Percentiles rank a stretch among this genome's conserved stretches.
phyloP scores from a whole-genome alignment of 345 rosid species.

The Arabis alpina region DNA sequence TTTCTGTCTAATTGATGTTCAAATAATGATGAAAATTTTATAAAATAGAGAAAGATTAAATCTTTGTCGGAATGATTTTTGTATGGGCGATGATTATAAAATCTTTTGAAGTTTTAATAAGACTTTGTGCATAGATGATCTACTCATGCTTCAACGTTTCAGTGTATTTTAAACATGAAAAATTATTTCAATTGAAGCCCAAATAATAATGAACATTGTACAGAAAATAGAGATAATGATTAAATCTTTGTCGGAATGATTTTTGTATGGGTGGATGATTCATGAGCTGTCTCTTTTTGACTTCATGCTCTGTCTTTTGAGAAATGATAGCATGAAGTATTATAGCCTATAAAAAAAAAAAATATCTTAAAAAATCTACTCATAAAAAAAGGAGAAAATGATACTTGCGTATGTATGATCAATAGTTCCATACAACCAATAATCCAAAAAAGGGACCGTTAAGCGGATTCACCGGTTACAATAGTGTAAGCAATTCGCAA shows the following conservation, averaged over 20 bases:
- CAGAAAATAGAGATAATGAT: slow-evolving; percentile 25
- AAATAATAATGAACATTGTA: not conserved
- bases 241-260: slow-evolving; percentile 27
- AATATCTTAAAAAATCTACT: not conserved
- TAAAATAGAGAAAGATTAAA: slow-evolving; percentile 25
- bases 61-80: slow-evolving; percentile 4
- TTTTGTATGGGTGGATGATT: slow-evolving; percentile 17
- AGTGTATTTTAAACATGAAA: not conserved
- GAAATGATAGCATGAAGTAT: not conserved
- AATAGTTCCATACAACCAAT: slow-evolving; percentile 37
- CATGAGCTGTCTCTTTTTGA: slow-evolving; percentile 39
- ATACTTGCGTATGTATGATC: slow-evolving; percentile 38
- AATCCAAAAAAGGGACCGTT: slow-evolving; percentile 19
- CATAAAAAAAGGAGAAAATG: not conserved
- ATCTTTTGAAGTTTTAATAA: not conserved
- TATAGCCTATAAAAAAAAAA: not conserved
- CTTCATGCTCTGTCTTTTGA: slow-evolving; percentile 24
- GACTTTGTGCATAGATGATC: slow-evolving; percentile 9
- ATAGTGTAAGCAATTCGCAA: slow-evolving; percentile 23
- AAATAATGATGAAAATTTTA: slow-evolving; percentile 13
- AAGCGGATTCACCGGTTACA: slow-evolving; percentile 38
- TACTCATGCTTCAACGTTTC: not conserved
- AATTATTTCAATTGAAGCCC: not conserved
- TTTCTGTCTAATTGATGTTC: not conserved
- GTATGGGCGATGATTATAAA: slow-evolving; percentile 28